Evolutionary conservation across 2,329 filamentous ascomycete species (phyloP).

Genomic region (Colletotrichum sp.): DNA sequence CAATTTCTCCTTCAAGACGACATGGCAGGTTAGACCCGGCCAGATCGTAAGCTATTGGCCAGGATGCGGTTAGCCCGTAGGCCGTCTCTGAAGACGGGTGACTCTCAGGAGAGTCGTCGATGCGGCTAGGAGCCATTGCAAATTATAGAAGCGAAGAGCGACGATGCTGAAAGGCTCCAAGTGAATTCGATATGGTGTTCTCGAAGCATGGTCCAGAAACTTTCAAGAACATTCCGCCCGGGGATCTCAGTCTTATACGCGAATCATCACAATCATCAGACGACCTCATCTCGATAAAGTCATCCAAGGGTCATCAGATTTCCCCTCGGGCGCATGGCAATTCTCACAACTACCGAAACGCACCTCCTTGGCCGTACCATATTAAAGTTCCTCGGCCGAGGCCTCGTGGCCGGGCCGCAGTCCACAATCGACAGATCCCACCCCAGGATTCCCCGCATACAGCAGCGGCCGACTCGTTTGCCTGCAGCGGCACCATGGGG

Average conservation of each 20-base stretch:
- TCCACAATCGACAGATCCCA: not conserved
- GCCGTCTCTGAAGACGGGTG: not conserved
- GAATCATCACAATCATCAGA: not conserved
- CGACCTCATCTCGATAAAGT: not conserved
- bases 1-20: slow-evolving; percentile 13
- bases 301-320: not conserved
- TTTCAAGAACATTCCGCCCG: not conserved
- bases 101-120: not conserved
- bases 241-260: not conserved
- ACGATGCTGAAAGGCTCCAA: not conserved
- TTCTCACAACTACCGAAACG: not conserved
- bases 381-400: not conserved
- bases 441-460: not conserved
- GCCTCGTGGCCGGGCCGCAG: not conserved
- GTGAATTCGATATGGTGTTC: not conserved
- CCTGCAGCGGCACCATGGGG: not conserved
- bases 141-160: not conserved
- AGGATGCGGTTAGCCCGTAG: not conserved
- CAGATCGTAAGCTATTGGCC: not conserved
- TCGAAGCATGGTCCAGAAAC: not conserved
- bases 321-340: not conserved
- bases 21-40: not conserved
- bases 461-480: not conserved
- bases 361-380: not conserved
- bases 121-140: not conserved